Evolutionary conservation across 2,329 filamentous ascomycete genomes (phyloP).

Genomic region (Pseudocercospora vitis): DNA sequence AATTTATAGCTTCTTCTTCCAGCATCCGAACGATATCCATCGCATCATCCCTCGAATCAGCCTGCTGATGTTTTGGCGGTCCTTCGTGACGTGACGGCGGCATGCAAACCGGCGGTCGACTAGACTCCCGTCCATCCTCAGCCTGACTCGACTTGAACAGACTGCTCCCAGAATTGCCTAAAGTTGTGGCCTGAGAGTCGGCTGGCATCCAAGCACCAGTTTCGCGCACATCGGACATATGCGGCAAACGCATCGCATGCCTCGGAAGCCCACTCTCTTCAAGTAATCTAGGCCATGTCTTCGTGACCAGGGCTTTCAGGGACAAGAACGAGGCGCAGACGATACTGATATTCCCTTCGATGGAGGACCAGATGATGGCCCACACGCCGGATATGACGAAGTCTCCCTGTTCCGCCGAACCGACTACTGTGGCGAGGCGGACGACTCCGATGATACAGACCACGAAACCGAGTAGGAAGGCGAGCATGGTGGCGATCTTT

Average conservation of each 20-base stretch:
- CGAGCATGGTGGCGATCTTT: constrained; percentile 43
- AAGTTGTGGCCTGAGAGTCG: constrained; percentile 7
- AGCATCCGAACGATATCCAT: constrained; percentile 2
- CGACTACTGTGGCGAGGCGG: constrained; percentile 29
- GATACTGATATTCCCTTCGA: constrained; percentile 48
- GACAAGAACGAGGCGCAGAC: constrained; percentile 47
- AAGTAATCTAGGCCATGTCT: constrained; percentile 38
- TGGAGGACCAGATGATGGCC: constrained; percentile 43
- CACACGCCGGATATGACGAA: constrained; percentile 40
- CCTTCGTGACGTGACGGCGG: neutral
- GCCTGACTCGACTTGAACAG: neutral
- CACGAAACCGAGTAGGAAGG: constrained; percentile 48
- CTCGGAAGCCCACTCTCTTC: constrained; percentile 24
- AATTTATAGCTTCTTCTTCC: no score
- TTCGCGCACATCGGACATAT: neutral
- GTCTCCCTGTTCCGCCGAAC: constrained; percentile 24
- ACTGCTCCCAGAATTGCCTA: neutral
- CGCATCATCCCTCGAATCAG: neutral
- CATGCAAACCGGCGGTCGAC: neutral
- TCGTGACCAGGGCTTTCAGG: constrained; percentile 44
- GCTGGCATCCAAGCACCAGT: constrained; percentile 11
- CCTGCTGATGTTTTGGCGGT: neutral
- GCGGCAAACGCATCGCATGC: constrained; percentile 25
- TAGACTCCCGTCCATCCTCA: neutral
- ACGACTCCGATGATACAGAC: constrained; percentile 33